phyloP scores from a whole-genome alignment of 2,329 filamentous ascomycete genomes.

The Penicillium sp. region DNA sequence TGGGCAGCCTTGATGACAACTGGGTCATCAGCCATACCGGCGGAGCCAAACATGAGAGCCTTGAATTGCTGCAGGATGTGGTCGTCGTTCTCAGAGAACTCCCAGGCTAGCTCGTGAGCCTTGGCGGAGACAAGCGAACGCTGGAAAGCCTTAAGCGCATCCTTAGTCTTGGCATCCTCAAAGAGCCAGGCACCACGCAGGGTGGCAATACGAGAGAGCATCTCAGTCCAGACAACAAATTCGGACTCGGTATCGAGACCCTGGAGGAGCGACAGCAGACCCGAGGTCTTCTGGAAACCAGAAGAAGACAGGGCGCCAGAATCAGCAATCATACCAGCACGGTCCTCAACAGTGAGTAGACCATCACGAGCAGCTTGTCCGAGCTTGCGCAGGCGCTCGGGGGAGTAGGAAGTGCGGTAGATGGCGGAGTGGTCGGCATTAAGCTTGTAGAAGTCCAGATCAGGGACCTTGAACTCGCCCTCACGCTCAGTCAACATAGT shows the following conservation, averaged over 20 bases:
- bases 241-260: constrained; percentile 79
- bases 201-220: constrained; percentile 73
- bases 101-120: constrained; percentile 85
- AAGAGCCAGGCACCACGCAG: constrained; percentile 86
- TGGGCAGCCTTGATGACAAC: constrained; percentile 75
- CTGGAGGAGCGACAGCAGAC: constrained; percentile 79
- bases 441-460: constrained; percentile 90
- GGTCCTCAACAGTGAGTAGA: constrained; percentile 81
- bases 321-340: constrained; percentile 92
- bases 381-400: constrained; percentile 81
- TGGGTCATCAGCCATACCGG: constrained; percentile 78
- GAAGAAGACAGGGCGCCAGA: constrained; percentile 85
- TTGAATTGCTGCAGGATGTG: constrained; percentile 96
- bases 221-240: constrained; percentile 94
- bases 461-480: constrained; percentile 71
- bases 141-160: constrained; percentile 82
- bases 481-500: constrained; percentile 73
- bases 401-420: constrained; percentile 85
- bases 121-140: constrained; percentile 73
- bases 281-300: constrained; percentile 91
- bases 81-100: constrained; percentile 78
- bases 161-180: constrained; percentile 68
- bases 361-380: constrained; percentile 81
- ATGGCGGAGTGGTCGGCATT: constrained; percentile 93
- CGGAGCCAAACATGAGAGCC: constrained; percentile 80